These are phyloP conservation scores for Coix lacrymajobi DNA, from an alignment of 176 grass and related monocot genomes.

Conservation along the genomic window DNA sequence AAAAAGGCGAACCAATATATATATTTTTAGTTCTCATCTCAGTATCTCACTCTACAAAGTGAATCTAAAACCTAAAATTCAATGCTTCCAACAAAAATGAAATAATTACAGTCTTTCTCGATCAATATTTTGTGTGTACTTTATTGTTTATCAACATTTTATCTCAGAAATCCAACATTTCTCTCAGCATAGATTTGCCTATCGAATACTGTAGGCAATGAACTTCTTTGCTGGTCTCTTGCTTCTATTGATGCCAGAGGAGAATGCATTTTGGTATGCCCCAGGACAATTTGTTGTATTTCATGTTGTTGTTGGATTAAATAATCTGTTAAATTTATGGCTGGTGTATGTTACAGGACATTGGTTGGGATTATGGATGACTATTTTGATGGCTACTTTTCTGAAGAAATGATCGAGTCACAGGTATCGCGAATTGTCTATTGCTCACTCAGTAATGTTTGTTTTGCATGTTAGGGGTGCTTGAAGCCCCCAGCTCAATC, in stretches of 20 bases:
- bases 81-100: neutral
- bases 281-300: conserved; percentile 14
- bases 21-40: conserved; percentile 1
- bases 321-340: conserved; percentile 24
- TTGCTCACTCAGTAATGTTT: neutral
- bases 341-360: conserved; percentile 62
- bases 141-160: neutral
- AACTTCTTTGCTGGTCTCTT: conserved; percentile 98
- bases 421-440: conserved; percentile 44
- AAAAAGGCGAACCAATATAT: neutral
- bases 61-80: neutral
- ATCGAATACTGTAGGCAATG: conserved; percentile 73
- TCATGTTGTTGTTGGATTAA: conserved; percentile 24
- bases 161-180: conserved; percentile 12
- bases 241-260: conserved; percentile 94
- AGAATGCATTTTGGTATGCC: conserved; percentile 98
- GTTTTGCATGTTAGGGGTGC: neutral
- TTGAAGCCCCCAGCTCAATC: conserved; percentile 1
- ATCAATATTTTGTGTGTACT: conserved; percentile 1
- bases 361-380: conserved; percentile 94
- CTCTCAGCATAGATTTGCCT: conserved; percentile 18
- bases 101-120: neutral
- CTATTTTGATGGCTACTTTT: conserved; percentile 96
- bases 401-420: conserved; percentile 98
- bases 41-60: conserved; percentile 2